Conservation (phyloP, 345 rosid genomes). For the Eucalyptus polyanthemos region DNA sequence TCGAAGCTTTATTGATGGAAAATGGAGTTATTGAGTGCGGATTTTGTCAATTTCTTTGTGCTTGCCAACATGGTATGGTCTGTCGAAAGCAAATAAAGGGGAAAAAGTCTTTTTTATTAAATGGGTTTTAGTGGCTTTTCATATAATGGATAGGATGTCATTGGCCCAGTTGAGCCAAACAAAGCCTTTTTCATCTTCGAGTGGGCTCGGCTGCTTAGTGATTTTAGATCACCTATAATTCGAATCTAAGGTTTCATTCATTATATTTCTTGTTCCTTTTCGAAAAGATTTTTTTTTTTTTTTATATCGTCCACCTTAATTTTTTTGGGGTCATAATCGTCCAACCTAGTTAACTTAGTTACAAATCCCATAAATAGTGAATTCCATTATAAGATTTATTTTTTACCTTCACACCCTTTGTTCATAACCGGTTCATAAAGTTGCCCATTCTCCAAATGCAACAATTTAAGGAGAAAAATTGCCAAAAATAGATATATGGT, state of each 20-base stretch:
- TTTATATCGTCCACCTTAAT: not conserved
- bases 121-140: not conserved
- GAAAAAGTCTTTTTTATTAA: not conserved
- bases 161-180: not conserved
- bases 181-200: not conserved
- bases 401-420: not conserved
- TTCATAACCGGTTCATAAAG: not conserved
- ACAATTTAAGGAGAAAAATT: not conserved
- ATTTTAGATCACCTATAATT: not conserved
- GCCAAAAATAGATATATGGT: not conserved
- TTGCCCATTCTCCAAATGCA: not conserved
- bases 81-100: not conserved
- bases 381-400: not conserved
- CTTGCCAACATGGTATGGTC: not conserved
- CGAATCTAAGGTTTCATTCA: not conserved
- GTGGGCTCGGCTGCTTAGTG: not conserved
- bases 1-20: not conserved
- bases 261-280: not conserved
- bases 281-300: fast-evolving
- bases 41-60: not conserved
- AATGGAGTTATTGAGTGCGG: not conserved
- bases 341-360: not conserved
- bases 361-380: not conserved
- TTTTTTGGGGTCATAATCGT: not conserved
- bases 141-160: not conserved